phyloP scores from a whole-genome alignment of 352 stramenopile genomes.

The Phytopythium mirpurense region DNA sequence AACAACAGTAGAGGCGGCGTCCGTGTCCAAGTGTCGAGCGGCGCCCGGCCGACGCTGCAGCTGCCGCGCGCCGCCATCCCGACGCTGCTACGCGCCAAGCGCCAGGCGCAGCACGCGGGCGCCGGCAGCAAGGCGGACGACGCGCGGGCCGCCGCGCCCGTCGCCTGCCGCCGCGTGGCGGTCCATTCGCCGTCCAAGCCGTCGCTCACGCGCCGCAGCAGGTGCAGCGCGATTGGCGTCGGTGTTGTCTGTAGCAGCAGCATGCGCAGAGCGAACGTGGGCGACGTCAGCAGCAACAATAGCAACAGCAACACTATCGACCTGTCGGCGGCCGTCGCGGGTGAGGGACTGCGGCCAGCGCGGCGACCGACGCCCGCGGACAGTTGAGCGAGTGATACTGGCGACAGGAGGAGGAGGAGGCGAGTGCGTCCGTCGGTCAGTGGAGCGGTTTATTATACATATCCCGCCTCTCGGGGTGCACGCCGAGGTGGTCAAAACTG shows the following conservation, averaged over 20 bases:
- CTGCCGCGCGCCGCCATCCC: slow-evolving; percentile 50
- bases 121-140: slow-evolving; percentile 42
- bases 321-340: not conserved
- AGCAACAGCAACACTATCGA: slow-evolving; percentile 11
- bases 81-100: slow-evolving; percentile 45
- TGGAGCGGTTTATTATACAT: slow-evolving; percentile 4
- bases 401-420: not conserved
- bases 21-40: not conserved
- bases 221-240: too few relatives aligned
- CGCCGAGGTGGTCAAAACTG: slow-evolving; percentile 1
- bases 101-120: slow-evolving; percentile 27
- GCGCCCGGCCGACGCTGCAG: slow-evolving; percentile 16
- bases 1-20: not conserved
- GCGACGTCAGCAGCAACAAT: slow-evolving; percentile 6
- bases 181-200: slow-evolving; percentile 19
- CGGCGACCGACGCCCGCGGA: not conserved
- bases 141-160: slow-evolving; percentile 24
- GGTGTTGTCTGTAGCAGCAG: too few relatives aligned
- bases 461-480: slow-evolving; percentile 1
- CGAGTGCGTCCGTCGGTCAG: too few relatives aligned
- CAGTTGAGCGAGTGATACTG: too few relatives aligned
- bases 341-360: slow-evolving; percentile 2
- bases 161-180: slow-evolving; percentile 11
- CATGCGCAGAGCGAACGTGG: too few relatives aligned
- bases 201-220: slow-evolving; percentile 8